Evolutionary conservation across 352 stramenopile genomes (phyloP).

Genomic region (Phytophthora hibernalis): DNA sequence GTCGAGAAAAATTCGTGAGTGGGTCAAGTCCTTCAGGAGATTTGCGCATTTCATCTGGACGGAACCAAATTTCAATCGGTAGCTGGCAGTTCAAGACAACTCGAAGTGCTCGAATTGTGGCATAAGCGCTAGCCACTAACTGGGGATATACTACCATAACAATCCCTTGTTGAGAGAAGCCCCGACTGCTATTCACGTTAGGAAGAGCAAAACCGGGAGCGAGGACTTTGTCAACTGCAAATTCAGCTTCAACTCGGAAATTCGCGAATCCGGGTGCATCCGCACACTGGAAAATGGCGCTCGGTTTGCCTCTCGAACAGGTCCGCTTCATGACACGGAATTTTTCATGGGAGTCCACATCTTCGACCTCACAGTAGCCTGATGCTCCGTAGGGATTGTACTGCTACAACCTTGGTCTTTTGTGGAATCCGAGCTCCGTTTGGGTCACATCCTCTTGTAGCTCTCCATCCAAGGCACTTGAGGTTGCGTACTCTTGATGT

Average conservation of each 20-base stretch:
- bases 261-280: constrained; percentile 64
- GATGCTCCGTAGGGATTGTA: constrained; percentile 39
- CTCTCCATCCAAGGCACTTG: constrained; percentile 68
- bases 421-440: constrained; percentile 44
- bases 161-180: constrained; percentile 37
- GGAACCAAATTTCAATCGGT: constrained; percentile 71
- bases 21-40: constrained; percentile 13
- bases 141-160: constrained; percentile 72
- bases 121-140: constrained; percentile 68
- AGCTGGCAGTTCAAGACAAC: constrained; percentile 43
- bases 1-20: constrained; percentile 24
- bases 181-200: not conserved
- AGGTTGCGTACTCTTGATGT: constrained; percentile 14
- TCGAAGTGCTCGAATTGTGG: constrained; percentile 56
- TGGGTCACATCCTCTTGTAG: constrained; percentile 50
- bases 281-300: constrained; percentile 50
- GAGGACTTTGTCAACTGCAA: not conserved
- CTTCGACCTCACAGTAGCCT: constrained; percentile 70
- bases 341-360: constrained; percentile 50
- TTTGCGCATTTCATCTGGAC: constrained; percentile 39
- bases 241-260: constrained; percentile 37
- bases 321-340: constrained; percentile 72
- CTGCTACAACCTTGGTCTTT: constrained; percentile 52
- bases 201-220: constrained; percentile 3
- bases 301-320: constrained; percentile 48